Evolutionary conservation across 192 early-diverging fungal species (phyloP).

Genomic region (Coemansia sp.): DNA sequence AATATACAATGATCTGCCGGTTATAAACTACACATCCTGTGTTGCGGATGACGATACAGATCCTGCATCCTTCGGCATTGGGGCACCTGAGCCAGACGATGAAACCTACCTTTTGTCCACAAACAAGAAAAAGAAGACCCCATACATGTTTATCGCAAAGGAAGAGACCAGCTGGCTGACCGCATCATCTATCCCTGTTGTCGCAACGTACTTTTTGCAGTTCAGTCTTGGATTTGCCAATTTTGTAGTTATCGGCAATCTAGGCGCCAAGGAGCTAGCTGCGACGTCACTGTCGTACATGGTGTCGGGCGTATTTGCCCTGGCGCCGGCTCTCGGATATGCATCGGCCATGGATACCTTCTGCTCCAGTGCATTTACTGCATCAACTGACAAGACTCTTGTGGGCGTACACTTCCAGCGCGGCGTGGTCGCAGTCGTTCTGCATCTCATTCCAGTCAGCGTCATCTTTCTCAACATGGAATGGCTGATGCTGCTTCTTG

Average conservation of each 20-base stretch:
- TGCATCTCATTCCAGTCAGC: slow-evolving; percentile 74
- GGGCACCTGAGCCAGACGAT: background rate
- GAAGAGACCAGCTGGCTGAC: slow-evolving; percentile 38
- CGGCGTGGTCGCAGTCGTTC: slow-evolving; percentile 69
- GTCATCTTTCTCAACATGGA: slow-evolving; percentile 73
- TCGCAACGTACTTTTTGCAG: slow-evolving; percentile 64
- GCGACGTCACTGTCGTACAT: slow-evolving; percentile 65
- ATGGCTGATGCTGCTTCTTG: slow-evolving; percentile 65
- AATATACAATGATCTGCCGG: background rate
- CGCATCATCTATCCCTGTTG: slow-evolving; percentile 52
- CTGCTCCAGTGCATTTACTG: slow-evolving; percentile 68
- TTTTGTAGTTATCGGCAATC: slow-evolving; percentile 63
- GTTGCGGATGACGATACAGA: background rate
- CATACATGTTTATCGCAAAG: slow-evolving; percentile 19
- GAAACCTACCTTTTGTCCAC: slow-evolving; percentile 11
- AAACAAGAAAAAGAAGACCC: slow-evolving; percentile 14
- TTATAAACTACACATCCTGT: background rate
- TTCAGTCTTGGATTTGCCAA: slow-evolving; percentile 64
- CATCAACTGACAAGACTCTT: slow-evolving; percentile 59
- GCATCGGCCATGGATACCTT: slow-evolving; percentile 73
- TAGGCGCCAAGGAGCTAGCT: slow-evolving; percentile 64
- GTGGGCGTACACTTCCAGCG: slow-evolving; percentile 75
- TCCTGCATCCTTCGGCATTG: background rate
- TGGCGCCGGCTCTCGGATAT: slow-evolving; percentile 64
- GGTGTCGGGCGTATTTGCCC: slow-evolving; percentile 45